Percentiles rank a stretch among this genome's conserved stretches.
These are phyloP conservation scores for Solanum lycopersicoides DNA, from an alignment of 257 asterid genomes.

Conservation along the genomic window DNA sequence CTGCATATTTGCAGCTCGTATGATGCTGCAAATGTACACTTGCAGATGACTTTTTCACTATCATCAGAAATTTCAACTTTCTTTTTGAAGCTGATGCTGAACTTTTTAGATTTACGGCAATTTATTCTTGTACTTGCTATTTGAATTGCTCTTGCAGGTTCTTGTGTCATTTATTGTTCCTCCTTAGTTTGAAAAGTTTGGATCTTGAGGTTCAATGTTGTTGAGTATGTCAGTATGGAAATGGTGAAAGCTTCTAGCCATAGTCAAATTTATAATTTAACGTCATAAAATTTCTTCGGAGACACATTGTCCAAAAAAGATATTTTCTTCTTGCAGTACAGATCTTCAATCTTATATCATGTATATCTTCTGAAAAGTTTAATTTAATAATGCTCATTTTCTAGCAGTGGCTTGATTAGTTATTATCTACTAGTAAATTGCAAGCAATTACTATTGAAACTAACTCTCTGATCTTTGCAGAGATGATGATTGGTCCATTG, in stretches of 20 bases:
- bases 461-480: conserved; percentile 42
- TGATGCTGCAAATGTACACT: background rate
- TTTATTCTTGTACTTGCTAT: background rate
- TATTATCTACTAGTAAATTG: background rate
- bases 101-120: background rate
- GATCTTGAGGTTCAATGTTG: background rate
- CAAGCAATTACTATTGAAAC: background rate
- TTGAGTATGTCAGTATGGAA: background rate
- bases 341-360: background rate
- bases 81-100: background rate
- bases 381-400: background rate
- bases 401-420: background rate
- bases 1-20: background rate
- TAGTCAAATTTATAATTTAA: background rate
- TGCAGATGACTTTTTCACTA: background rate
- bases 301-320: background rate
- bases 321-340: background rate
- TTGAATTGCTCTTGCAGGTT: background rate
- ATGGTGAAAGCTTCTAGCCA: background rate
- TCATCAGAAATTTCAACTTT: background rate
- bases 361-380: background rate
- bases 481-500: conserved; percentile 88
- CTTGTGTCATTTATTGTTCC: background rate
- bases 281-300: background rate
- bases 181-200: background rate